phyloP scores from a whole-genome alignment of 2,329 filamentous ascomycete species.

The Cladosporium cucumerinum region DNA sequence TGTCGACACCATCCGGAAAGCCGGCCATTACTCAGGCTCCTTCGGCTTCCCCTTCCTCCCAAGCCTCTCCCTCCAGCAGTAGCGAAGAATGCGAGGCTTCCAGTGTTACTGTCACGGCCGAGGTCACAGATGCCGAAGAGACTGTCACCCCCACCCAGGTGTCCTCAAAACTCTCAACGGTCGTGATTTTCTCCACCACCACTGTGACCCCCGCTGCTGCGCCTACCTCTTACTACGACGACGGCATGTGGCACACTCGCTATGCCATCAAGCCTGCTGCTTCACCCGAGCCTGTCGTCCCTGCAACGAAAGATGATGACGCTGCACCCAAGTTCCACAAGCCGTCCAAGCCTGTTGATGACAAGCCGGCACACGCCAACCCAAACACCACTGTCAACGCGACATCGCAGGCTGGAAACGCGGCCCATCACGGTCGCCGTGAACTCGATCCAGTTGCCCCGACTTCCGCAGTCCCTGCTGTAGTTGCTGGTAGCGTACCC shows the following conservation, averaged over 20 bases:
- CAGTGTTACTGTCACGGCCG: background rate
- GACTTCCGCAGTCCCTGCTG: background rate
- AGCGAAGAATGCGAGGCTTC: background rate
- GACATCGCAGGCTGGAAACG: background rate
- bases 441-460: background rate
- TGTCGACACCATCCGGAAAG: background rate
- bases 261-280: slow-evolving; percentile 37
- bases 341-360: background rate
- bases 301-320: slow-evolving; percentile 4
- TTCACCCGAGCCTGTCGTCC: slow-evolving; percentile 16
- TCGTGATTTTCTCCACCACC: slow-evolving; percentile 17
- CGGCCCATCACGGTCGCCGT: background rate
- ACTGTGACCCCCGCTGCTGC: slow-evolving; percentile 20
- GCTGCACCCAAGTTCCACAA: slow-evolving; percentile 3
- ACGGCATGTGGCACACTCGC: slow-evolving; percentile 45
- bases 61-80: background rate
- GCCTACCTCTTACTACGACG: slow-evolving; percentile 39
- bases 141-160: background rate
- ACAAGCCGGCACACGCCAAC: background rate
- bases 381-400: background rate
- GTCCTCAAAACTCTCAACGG: background rate
- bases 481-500: background rate
- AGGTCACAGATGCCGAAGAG: background rate
- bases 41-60: background rate
- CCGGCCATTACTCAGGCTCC: slow-evolving; percentile 8